Percentiles rank a stretch among this genome's conserved stretches.
Evolutionary conservation across 345 rosid species (phyloP).

Genomic region (Gossypium herbaceum): DNA sequence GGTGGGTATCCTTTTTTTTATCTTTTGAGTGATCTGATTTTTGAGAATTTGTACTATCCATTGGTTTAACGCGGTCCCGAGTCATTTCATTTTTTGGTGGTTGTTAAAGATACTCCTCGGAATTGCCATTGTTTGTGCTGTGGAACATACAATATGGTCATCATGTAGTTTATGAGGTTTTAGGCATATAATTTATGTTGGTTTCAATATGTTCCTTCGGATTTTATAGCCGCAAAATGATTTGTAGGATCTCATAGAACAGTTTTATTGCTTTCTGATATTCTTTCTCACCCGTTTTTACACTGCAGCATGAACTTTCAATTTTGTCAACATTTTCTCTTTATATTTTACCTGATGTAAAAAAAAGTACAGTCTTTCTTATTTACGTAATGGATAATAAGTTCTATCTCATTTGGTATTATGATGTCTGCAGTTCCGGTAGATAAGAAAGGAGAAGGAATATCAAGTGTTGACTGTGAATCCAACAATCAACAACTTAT

Average conservation of each 20-base stretch:
- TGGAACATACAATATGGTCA: not conserved
- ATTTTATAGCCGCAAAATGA: not conserved
- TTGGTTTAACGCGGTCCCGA: not conserved
- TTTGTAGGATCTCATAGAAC: not conserved
- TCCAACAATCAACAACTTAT: constrained; percentile 83
- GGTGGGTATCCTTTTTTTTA: not conserved
- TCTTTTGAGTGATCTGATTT: not conserved
- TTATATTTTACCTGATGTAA: not conserved
- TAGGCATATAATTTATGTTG: not conserved
- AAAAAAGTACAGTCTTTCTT: not conserved
- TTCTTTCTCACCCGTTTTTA: not conserved
- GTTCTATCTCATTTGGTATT: constrained; percentile 18
- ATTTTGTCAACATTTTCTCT: not conserved
- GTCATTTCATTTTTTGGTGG: not conserved
- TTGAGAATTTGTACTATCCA: not conserved
- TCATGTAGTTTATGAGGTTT: not conserved
- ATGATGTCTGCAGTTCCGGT: constrained; percentile 27
- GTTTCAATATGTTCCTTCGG: no score
- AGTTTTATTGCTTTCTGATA: not conserved
- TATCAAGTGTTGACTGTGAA: constrained; percentile 76
- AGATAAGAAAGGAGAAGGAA: constrained; percentile 82
- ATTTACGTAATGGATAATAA: not conserved
- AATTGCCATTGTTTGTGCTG: not conserved
- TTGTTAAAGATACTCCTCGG: not conserved
- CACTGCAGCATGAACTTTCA: not conserved